phyloP scores from a whole-genome alignment of 1,284 basidiomycete genomes.

The Phylloporus sp. region DNA sequence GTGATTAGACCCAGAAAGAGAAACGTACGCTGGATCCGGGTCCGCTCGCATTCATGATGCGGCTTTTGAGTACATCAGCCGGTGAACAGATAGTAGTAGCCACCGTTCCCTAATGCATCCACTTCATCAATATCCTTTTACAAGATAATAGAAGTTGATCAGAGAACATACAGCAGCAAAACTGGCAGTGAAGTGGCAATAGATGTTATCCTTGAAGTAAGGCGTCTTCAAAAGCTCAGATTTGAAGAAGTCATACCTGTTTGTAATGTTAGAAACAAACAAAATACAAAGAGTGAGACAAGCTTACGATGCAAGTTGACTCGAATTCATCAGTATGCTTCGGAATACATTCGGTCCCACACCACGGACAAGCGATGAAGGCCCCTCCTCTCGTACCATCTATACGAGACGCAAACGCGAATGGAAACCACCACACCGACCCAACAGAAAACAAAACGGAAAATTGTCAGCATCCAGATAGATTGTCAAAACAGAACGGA shows the following conservation, averaged over 20 bases:
- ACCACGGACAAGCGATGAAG: slow-evolving; percentile 79
- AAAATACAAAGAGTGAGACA: not conserved
- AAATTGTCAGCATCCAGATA: slow-evolving; percentile 14
- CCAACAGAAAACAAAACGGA: not conserved
- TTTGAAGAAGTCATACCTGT: slow-evolving; percentile 91
- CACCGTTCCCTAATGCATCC: slow-evolving; percentile 74
- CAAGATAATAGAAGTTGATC: not conserved
- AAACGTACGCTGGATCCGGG: slow-evolving; percentile 72
- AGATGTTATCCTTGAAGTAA: slow-evolving; percentile 83
- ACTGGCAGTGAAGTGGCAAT: slow-evolving; percentile 84
- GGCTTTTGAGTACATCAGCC: slow-evolving; percentile 89
- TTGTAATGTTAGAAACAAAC: slow-evolving; percentile 6
- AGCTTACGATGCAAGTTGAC: slow-evolving; percentile 77
- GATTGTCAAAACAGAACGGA: not conserved
- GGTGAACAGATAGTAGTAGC: slow-evolving; percentile 95
- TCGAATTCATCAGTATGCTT: slow-evolving; percentile 90
- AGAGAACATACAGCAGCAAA: slow-evolving; percentile 74
- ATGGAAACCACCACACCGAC: not conserved
- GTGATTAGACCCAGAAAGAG: not conserved
- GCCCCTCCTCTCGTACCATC: slow-evolving; percentile 88
- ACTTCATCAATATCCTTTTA: slow-evolving; percentile 2
- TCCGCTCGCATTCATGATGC: slow-evolving; percentile 91
- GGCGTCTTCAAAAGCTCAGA: slow-evolving; percentile 72
- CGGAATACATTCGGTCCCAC: slow-evolving; percentile 87
- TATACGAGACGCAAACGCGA: slow-evolving; percentile 38